Evolutionary conservation across 257 asterid species (phyloP).

Genomic region (Lycium ferocissimum): DNA sequence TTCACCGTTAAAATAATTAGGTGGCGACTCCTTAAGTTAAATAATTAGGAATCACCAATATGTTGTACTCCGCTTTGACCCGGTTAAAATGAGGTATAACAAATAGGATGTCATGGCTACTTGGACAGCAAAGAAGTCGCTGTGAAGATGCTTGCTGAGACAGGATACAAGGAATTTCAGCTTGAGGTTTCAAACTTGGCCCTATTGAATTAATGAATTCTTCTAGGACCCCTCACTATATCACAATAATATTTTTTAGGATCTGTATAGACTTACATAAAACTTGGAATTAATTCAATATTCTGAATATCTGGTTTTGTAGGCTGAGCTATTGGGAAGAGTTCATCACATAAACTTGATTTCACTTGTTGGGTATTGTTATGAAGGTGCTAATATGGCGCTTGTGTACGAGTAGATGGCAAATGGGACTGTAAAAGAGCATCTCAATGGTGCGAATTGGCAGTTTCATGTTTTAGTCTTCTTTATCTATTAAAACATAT

Average conservation of each 20-base stretch:
- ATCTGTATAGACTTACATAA: neutral
- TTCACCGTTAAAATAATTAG: too few species aligned
- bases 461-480: neutral
- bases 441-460: conserved; percentile 44
- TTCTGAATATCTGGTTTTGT: conserved; percentile 2
- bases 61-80: too few species aligned
- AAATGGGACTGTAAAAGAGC: conserved; percentile 44
- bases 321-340: conserved; percentile 54
- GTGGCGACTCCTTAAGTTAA: too few species aligned
- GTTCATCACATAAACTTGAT: conserved; percentile 55
- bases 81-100: too few species aligned
- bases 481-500: neutral
- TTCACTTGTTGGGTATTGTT: conserved; percentile 50
- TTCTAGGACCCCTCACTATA: neutral
- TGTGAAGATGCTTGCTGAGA: conserved; percentile 47
- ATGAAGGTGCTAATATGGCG: conserved; percentile 45
- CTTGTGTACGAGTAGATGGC: conserved; percentile 57
- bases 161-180: conserved; percentile 42
- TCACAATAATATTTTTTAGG: neutral
- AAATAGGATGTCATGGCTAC: conserved; percentile 44
- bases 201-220: neutral
- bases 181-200: conserved; percentile 41
- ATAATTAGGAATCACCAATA: too few species aligned
- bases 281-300: conserved; percentile 9
- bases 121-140: conserved; percentile 47